Evolutionary conservation across 345 rosid genomes (phyloP).

Genomic region (Eucalyptus sideroxylon): DNA sequence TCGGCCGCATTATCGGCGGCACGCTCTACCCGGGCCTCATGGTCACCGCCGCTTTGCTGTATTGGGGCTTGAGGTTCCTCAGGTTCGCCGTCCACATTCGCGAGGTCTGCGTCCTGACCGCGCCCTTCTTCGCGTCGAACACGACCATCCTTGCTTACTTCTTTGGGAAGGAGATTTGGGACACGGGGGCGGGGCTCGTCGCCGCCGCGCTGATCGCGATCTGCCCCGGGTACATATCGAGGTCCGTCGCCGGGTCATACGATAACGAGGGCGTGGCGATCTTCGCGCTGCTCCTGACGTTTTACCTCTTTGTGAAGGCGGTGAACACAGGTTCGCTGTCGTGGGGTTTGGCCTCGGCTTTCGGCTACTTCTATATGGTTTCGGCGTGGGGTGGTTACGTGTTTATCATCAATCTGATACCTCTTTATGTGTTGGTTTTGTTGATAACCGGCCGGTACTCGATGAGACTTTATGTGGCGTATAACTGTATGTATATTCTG

Average conservation of each 20-base stretch:
- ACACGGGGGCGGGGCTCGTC: slow-evolving; percentile 85
- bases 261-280: slow-evolving; percentile 96
- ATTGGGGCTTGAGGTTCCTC: slow-evolving; percentile 60
- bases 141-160: slow-evolving; percentile 91
- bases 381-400: slow-evolving; percentile 99
- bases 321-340: slow-evolving; percentile 89
- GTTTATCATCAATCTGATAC: slow-evolving; percentile 88
- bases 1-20: slow-evolving; percentile 93
- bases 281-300: slow-evolving; percentile 79
- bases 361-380: slow-evolving; percentile 96
- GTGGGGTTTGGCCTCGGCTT: slow-evolving; percentile 89
- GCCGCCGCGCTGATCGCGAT: slow-evolving; percentile 88
- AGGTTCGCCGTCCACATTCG: slow-evolving; percentile 89
- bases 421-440: slow-evolving; percentile 90
- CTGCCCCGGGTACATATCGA: slow-evolving; percentile 95
- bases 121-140: slow-evolving; percentile 94
- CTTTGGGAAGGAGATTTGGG: slow-evolving; percentile 98
- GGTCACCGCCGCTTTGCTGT: slow-evolving; percentile 81
- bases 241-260: slow-evolving; percentile 95
- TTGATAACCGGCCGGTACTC: slow-evolving; percentile 93
- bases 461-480: slow-evolving; percentile 84
- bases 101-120: slow-evolving; percentile 91
- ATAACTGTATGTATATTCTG: slow-evolving; percentile 81
- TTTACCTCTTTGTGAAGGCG: slow-evolving; percentile 83
- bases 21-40: slow-evolving; percentile 91